phyloP scores from a whole-genome alignment of 306 rosid genomes.

The Vigna nakashimae region DNA sequence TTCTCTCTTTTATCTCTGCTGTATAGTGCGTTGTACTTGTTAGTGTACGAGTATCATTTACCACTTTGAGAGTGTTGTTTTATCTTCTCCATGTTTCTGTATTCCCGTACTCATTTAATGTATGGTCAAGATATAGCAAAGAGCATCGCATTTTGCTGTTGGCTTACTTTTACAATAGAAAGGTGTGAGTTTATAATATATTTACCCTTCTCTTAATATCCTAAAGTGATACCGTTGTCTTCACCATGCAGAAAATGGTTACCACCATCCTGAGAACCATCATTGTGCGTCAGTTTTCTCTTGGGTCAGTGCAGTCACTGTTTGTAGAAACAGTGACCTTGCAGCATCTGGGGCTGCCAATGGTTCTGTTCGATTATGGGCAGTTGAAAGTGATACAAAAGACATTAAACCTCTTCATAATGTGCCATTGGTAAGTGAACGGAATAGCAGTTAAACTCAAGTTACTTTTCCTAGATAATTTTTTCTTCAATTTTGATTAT shows the following conservation, averaged over 20 bases:
- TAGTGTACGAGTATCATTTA: not conserved
- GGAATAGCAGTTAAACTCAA: conserved; percentile 19
- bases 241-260: conserved; percentile 71
- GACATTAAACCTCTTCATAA: conserved; percentile 60
- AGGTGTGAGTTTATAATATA: conserved; percentile 16
- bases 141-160: not conserved
- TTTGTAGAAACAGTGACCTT: conserved; percentile 88
- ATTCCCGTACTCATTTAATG: not conserved
- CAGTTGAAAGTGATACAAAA: conserved; percentile 69
- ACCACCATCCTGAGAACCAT: conserved; percentile 47
- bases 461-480: not conserved
- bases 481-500: conserved; percentile 17
- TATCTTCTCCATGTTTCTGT: conserved; percentile 5
- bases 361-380: conserved; percentile 84
- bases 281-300: conserved; percentile 63
- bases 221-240: conserved; percentile 40
- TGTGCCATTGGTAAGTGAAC: conserved; percentile 83
- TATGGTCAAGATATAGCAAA: not conserved
- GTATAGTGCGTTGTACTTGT: not conserved
- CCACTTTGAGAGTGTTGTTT: not conserved
- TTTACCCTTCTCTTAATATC: conserved; percentile 28
- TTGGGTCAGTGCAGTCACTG: conserved; percentile 84
- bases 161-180: not conserved
- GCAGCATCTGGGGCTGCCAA: conserved; percentile 97
- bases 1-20: too few relatives aligned